Conservation (phyloP, 2,329 filamentous ascomycete species). For the Fusarium nurragi region DNA sequence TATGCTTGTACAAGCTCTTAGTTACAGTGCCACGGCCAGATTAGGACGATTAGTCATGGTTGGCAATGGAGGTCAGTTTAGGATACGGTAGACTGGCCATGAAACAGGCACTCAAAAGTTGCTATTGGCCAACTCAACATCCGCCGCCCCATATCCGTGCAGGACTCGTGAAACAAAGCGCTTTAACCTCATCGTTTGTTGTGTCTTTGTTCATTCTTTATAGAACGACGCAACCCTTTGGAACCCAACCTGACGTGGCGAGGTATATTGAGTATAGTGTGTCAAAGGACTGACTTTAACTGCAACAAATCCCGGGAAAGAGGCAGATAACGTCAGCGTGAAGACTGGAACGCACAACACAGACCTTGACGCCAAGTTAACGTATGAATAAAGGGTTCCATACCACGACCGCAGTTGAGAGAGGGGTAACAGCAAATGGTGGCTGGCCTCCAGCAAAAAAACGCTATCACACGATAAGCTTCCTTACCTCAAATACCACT, state of each 20-base stretch:
- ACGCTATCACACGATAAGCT: not conserved
- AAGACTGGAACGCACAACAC: conserved; percentile 11
- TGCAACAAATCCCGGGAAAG: not conserved
- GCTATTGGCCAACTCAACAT: conserved; percentile 26
- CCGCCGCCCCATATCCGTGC: conserved; percentile 26
- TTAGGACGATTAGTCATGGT: too few relatives aligned
- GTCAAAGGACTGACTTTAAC: not conserved
- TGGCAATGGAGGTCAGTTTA: conserved; percentile 9
- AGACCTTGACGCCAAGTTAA: conserved; percentile 7
- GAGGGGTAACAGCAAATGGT: conserved; percentile 13
- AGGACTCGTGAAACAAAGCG: conserved; percentile 37
- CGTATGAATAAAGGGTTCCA: not conserved
- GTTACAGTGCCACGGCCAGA: too few relatives aligned
- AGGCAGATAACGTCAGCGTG: not conserved
- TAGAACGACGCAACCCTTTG: not conserved
- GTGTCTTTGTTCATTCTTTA: not conserved
- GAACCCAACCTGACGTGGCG: not conserved
- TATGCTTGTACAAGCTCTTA: too few relatives aligned
- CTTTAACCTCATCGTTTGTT: not conserved
- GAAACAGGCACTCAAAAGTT: conserved; percentile 31
- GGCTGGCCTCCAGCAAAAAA: not conserved
- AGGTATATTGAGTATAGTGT: not conserved
- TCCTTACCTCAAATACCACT: not conserved
- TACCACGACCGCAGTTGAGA: not conserved
- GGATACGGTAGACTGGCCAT: conserved; percentile 1